Base-by-base conservation (phyloP, 176 grass and related monocot genomes). In the Carex kokanica region DNA sequence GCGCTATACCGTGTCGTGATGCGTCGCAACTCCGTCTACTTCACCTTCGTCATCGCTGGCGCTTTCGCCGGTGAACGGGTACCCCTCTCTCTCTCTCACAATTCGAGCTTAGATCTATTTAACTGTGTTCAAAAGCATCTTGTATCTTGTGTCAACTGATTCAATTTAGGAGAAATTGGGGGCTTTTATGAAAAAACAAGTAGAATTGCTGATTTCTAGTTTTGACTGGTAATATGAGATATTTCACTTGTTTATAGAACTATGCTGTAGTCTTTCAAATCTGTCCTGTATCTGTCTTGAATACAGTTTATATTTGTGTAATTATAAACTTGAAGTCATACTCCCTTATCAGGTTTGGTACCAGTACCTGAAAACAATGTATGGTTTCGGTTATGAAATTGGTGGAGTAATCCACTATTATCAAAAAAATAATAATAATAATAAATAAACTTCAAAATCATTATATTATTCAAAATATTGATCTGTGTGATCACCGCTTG, bases 1-100 rank as follows among this genome's bases (percentile, higher is more conserved):
- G 79, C 81, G 61, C 86, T 95, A 11, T 95, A 95, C 84, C 82
- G 90, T 55, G 90, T 95, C 62, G 86, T 95, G 24, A 95, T 95
- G 93, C 90, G 93, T 52, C 93, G 93, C 61, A 95, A 95, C 86
- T 91, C 90, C 38, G 86, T 95, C 83, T 95, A 95, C 90, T 90
- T 95, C 79, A 95, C 93, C 85, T 95, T 95, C 90, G 93, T 95
- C 61, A 85, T 92, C 79, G 88, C 86, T 34, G 93, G 93, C 29
- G 93, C 93, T 85, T 95, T 95, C 88, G 84, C 90, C 6, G 93
- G 93, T 63, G 88, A 95, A 86, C 85, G 93, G 93, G 93, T 91
- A 84, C 23, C 36, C 62, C 58, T 81, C 11, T 68, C 9, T 47
- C 49, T 51, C 6, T 45, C 2, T 34, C 12, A 25, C 40, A 18